phyloP scores from a whole-genome alignment of 306 rosid species.

The Prinsepia uniflora region DNA sequence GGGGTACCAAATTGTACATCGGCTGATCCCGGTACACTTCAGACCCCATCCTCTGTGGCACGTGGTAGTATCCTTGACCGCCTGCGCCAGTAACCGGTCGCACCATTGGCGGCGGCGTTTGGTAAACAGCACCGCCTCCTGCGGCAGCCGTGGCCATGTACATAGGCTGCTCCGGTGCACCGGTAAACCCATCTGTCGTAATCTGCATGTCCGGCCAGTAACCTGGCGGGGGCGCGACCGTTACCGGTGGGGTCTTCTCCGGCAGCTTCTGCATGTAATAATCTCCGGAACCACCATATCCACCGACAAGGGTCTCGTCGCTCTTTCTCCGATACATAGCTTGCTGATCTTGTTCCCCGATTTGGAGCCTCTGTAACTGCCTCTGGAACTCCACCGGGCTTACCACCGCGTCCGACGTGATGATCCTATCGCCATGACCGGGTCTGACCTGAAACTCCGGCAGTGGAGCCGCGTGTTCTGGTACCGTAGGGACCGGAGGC shows the following conservation, averaged over 20 bases:
- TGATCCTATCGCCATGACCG: slow-evolving; percentile 35
- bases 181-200: slow-evolving; percentile 38
- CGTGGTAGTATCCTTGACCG: slow-evolving; percentile 60
- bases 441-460: slow-evolving; percentile 36
- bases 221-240: slow-evolving; percentile 23
- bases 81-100: slow-evolving; percentile 37
- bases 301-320: slow-evolving; percentile 45
- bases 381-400: slow-evolving; percentile 57
- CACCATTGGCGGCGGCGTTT: slow-evolving; percentile 47
- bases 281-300: slow-evolving; percentile 54
- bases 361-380: slow-evolving; percentile 60
- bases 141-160: slow-evolving; percentile 49
- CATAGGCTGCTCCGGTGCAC: slow-evolving; percentile 48
- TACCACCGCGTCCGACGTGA: slow-evolving; percentile 40
- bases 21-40: slow-evolving; percentile 74
- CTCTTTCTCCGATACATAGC: slow-evolving; percentile 49
- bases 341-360: slow-evolving; percentile 45
- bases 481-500: slow-evolving; percentile 32
- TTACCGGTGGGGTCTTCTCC: slow-evolving; percentile 43
- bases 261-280: slow-evolving; percentile 49
- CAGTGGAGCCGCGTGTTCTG: slow-evolving; percentile 39
- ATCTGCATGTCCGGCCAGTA: slow-evolving; percentile 68
- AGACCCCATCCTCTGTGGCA: slow-evolving; percentile 54
- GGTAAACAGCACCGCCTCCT: slow-evolving; percentile 48
- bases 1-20: slow-evolving; percentile 41